Evolutionary conservation across 1,139 yeast genomes (phyloP).

Genomic region (Eremothecium coryli): DNA sequence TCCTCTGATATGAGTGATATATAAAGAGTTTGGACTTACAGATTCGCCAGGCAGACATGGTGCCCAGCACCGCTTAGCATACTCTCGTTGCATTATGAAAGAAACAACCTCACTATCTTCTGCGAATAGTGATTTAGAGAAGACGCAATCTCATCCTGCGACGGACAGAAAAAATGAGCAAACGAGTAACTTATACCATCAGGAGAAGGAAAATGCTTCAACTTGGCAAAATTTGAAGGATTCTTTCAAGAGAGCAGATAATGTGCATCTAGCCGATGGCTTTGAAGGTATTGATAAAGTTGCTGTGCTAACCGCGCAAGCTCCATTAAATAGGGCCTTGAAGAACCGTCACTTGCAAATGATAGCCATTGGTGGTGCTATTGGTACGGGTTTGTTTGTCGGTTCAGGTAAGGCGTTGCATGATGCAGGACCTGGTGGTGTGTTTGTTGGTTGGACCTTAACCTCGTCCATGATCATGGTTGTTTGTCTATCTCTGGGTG

Average conservation of each 20-base stretch:
- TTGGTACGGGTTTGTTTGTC: conserved; percentile 53
- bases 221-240: conserved; percentile 40
- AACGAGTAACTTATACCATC: no score
- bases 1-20: no score
- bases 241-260: conserved; percentile 48
- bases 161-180: no score
- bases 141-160: no score
- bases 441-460: conserved; percentile 48
- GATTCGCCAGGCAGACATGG: no score
- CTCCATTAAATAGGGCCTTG: conserved; percentile 59
- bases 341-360: conserved; percentile 60
- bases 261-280: conserved; percentile 55
- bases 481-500: conserved; percentile 63
- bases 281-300: conserved; percentile 56
- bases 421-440: conserved; percentile 57
- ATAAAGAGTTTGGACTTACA: no score
- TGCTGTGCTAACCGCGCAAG: conserved; percentile 54
- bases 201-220: conserved; percentile 8
- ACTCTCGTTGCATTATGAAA: no score
- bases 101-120: no score
- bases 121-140: no score
- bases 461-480: conserved; percentile 50
- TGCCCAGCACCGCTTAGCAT: no score
- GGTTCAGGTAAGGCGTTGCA: conserved; percentile 53
- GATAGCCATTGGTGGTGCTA: conserved; percentile 56